phyloP scores from a whole-genome alignment of 257 asterid genomes.

The Misopates orontium region DNA sequence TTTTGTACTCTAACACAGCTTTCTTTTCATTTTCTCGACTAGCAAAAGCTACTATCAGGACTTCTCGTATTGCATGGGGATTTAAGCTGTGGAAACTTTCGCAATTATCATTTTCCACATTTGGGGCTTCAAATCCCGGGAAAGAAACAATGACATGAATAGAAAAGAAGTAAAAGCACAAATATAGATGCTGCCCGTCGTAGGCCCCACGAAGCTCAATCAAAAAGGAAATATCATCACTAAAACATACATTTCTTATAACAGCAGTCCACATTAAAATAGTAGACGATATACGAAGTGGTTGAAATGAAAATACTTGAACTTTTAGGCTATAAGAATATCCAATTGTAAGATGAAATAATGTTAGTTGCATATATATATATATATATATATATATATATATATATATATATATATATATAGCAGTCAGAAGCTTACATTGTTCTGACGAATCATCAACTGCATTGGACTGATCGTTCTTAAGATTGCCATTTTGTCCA shows the following conservation, averaged over 20 bases:
- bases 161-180: constrained; percentile 5
- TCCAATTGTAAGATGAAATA: constrained; percentile 2
- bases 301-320: no score
- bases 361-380: constrained; percentile 4
- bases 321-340: not conserved
- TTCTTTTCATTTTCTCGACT: no score
- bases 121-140: not conserved
- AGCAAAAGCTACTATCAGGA: not conserved
- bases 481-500: constrained; percentile 80
- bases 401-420: constrained; percentile 15
- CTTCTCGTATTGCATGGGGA: no score
- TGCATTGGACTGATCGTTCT: constrained; percentile 67
- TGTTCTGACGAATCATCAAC: constrained; percentile 67
- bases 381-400: constrained; percentile 19
- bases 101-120: not conserved
- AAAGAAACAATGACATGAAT: constrained; percentile 1
- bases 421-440: constrained; percentile 39
- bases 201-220: constrained; percentile 1
- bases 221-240: not conserved
- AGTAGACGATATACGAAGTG: not conserved
- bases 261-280: not conserved
- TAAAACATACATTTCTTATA: constrained; percentile 14
- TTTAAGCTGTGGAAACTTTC: constrained; percentile 4
- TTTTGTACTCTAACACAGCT: no score
- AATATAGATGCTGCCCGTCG: not conserved